Base-by-base conservation (phyloP, 2,329 filamentous ascomycete genomes). In the Aspergillus melleus region DNA sequence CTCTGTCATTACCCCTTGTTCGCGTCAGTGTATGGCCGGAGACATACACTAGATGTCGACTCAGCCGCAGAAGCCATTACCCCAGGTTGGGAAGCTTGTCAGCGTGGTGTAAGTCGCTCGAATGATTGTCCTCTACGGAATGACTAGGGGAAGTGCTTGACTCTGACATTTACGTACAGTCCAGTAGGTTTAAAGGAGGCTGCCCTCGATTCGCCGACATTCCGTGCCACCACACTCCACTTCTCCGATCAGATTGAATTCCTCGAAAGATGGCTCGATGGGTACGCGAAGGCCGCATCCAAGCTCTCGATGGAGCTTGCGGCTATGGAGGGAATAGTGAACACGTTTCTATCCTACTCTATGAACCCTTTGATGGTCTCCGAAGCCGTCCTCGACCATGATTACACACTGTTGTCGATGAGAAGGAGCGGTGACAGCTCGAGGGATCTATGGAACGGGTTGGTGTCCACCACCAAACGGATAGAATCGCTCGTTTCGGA, bases 141-240 rank as follows among this genome's bases (percentile, higher is more conserved):
- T 44, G 32, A 36, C n/a, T 14, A 46, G 30, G 29, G 2, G n/a
- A 6, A 46, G 39, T 36, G 12, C 24, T 54, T 46, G 29, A 16
- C 60, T 19, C 64, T 70, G 54, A 71, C 47, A 6, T 49, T 20
- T 11, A 57, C 24, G 46, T 59, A 54, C 32, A 88, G 86, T 59
- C 92, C 95, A 49, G 93, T 98, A 39, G 88, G 88, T 62, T 84
- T 98, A 68, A 95, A 94, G 79, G 95, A 99, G 84, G 95, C 95
- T 54, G 90, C 92, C 20, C 90, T 98, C 79, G 95, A 99, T 78
- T 97, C 93, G 44, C 95, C 95, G 26, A 96, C 93, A 39, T 98
- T 98, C 76, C 91, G 95, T 65, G 91, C 93, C 51, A 91, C 91
- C 22, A 86, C 91, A 47, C 80, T 90, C 51, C 92, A 97, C 79